phyloP scores from a whole-genome alignment of 2,329 filamentous ascomycete species.

The Leptographium galeiforme region DNA sequence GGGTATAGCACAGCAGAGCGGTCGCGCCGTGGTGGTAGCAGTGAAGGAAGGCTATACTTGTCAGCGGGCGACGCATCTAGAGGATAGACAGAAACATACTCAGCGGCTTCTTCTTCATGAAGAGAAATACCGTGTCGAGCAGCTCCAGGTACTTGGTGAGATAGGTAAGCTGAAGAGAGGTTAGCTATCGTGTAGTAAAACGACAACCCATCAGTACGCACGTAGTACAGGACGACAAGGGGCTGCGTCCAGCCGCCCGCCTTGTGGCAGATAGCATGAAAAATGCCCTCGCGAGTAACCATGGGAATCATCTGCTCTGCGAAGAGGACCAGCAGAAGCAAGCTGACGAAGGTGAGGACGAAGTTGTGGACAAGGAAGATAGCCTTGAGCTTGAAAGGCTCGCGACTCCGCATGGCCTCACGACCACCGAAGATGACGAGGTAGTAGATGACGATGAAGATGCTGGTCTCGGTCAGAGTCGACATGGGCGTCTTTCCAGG shows the following conservation, averaged over 20 bases:
- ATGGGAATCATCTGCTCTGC: slow-evolving; percentile 83
- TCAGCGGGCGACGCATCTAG: background rate
- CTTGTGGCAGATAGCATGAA: slow-evolving; percentile 72
- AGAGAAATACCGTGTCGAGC: slow-evolving; percentile 88
- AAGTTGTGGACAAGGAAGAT: slow-evolving; percentile 97
- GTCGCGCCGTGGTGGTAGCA: slow-evolving; percentile 98
- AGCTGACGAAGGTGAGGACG: slow-evolving; percentile 77
- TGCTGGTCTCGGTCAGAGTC: slow-evolving; percentile 68
- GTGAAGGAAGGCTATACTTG: slow-evolving; percentile 71
- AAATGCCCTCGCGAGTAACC: slow-evolving; percentile 66
- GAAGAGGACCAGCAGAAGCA: slow-evolving; percentile 67
- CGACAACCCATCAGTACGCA: slow-evolving; percentile 33
- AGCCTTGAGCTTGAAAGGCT: slow-evolving; percentile 73
- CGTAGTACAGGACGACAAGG: slow-evolving; percentile 91
- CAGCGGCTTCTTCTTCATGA: slow-evolving; percentile 98
- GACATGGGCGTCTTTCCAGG: slow-evolving; percentile 78
- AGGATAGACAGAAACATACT: slow-evolving; percentile 35
- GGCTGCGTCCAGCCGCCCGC: slow-evolving; percentile 88
- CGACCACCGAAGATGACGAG: slow-evolving; percentile 84
- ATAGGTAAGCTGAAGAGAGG: slow-evolving; percentile 72
- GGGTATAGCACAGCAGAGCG: slow-evolving; percentile 93
- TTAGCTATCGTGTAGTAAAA: background rate
- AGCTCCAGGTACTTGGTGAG: slow-evolving; percentile 96
- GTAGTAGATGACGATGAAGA: slow-evolving; percentile 82
- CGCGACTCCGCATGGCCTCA: slow-evolving; percentile 78